These are phyloP conservation scores for Talaromyces wortmannii DNA, from an alignment of 495 filamentous ascomycete species.

Conservation along the genomic window DNA sequence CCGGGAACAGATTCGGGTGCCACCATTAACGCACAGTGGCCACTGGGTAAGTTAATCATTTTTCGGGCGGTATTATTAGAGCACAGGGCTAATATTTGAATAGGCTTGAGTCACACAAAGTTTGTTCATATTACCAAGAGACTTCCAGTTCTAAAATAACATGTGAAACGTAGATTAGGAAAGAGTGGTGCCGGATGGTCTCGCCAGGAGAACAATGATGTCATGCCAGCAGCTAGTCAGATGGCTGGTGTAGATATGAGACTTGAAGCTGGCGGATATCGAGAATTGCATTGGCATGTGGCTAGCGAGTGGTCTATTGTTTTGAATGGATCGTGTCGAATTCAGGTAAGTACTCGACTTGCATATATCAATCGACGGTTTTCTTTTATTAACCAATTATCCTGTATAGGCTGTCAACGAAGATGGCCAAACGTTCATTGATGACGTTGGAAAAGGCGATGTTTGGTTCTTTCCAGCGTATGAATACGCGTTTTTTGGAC, in stretches of 20 bases:
- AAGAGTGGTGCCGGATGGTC: conserved; percentile 58
- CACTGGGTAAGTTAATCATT: conserved; percentile 41
- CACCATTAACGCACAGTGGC: conserved; percentile 65
- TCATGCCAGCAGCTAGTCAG: conserved; percentile 55
- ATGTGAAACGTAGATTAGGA: conserved; percentile 31
- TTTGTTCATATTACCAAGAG: background rate
- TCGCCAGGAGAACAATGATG: conserved; percentile 55
- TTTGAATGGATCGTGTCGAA: conserved; percentile 57
- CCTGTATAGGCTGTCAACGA: conserved; percentile 50
- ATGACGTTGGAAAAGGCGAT: conserved; percentile 60
- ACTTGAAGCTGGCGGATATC: conserved; percentile 56
- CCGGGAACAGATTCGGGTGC: conserved; percentile 58
- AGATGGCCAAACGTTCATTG: conserved; percentile 56
- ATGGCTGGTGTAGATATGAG: conserved; percentile 81
- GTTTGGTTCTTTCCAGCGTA: conserved; percentile 64
- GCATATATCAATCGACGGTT: background rate
- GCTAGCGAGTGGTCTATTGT: conserved; percentile 61
- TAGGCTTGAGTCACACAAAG: conserved; percentile 53
- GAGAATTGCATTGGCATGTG: conserved; percentile 71
- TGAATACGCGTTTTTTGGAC: background rate
- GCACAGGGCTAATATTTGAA: background rate
- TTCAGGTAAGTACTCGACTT: conserved; percentile 20
- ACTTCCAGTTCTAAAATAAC: background rate
- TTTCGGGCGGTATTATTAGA: background rate
- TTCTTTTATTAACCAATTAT: background rate